Evolutionary conservation across 805 yeast genomes (phyloP).

Genomic region (Candida broadrunensis): DNA sequence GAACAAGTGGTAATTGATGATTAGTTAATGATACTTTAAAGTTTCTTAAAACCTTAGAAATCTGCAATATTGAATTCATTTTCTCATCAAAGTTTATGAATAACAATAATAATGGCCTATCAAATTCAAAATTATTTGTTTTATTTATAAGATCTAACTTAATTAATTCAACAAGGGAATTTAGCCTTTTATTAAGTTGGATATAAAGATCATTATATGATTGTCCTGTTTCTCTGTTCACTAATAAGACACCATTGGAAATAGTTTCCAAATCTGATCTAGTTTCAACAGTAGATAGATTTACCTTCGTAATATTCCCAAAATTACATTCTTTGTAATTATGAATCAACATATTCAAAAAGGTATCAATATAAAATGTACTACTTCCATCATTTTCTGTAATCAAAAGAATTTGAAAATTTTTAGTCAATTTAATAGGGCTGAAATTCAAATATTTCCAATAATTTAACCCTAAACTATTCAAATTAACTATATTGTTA

Average conservation of each 20-base stretch:
- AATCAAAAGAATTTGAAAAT: constrained; percentile 51
- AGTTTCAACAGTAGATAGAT: constrained; percentile 23
- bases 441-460: constrained; percentile 60
- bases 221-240: constrained; percentile 18
- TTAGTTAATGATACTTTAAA: constrained; percentile 37
- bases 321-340: constrained; percentile 48
- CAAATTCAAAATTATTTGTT: constrained; percentile 40
- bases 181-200: constrained; percentile 25
- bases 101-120: constrained; percentile 48
- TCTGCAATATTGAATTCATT: constrained; percentile 44
- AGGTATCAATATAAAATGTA: constrained; percentile 27
- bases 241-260: constrained; percentile 23
- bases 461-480: constrained; percentile 42
- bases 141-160: constrained; percentile 38
- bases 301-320: constrained; percentile 41
- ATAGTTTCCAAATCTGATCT: constrained; percentile 27
- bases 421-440: constrained; percentile 49
- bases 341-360: constrained; percentile 39
- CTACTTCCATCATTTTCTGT: constrained; percentile 21
- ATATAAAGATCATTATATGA: constrained; percentile 26
- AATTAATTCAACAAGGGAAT: constrained; percentile 33
- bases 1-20: constrained; percentile 40
- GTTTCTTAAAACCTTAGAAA: constrained; percentile 44
- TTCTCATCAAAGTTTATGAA: constrained; percentile 45
- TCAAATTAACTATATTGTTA: constrained; percentile 43